Percentiles rank a stretch among this genome's conserved stretches.
These are phyloP conservation scores for Cyberlindnera lachancei DNA, from an alignment of 805 yeast genomes.

Conservation along the genomic window DNA sequence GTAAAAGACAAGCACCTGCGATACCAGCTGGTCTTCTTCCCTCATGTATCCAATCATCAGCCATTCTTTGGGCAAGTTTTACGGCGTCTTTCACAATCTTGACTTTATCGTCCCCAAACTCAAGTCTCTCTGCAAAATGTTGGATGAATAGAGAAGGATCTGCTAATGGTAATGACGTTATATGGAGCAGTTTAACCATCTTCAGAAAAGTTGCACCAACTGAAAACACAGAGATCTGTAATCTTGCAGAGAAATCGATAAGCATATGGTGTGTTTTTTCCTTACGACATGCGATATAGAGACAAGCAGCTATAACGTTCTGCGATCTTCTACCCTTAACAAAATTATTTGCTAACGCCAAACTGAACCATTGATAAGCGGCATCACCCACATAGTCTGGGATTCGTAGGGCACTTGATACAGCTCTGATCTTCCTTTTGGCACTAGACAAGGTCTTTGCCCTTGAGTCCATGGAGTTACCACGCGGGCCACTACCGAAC, in stretches of 20 bases:
- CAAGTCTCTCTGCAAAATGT: constrained; percentile 84
- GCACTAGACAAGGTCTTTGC: constrained; percentile 88
- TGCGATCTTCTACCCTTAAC: constrained; percentile 97
- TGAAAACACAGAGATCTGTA: constrained; percentile 87
- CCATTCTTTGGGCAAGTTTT: constrained; percentile 82
- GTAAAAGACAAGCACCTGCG: constrained; percentile 90
- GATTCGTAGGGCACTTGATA: constrained; percentile 71
- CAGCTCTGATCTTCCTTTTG: constrained; percentile 64
- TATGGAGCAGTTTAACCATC: constrained; percentile 79
- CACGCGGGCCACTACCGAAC: constrained; percentile 58
- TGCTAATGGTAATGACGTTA: constrained; percentile 72
- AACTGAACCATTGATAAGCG: constrained; percentile 82
- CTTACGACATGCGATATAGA: constrained; percentile 89
- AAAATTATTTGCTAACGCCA: constrained; percentile 81
- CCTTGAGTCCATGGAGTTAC: constrained; percentile 72
- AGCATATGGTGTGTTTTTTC: constrained; percentile 91
- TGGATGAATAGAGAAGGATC: constrained; percentile 93
- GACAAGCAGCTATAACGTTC: constrained; percentile 90
- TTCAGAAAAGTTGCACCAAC: constrained; percentile 94
- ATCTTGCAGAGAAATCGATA: constrained; percentile 85
- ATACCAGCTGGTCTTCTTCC: constrained; percentile 98
- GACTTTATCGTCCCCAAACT: constrained; percentile 65
- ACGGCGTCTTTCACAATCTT: constrained; percentile 85
- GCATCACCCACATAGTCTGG: constrained; percentile 82
- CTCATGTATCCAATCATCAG: constrained; percentile 90